phyloP scores from a whole-genome alignment of 2,329 filamentous ascomycete genomes.

The Xylaria sp. region DNA sequence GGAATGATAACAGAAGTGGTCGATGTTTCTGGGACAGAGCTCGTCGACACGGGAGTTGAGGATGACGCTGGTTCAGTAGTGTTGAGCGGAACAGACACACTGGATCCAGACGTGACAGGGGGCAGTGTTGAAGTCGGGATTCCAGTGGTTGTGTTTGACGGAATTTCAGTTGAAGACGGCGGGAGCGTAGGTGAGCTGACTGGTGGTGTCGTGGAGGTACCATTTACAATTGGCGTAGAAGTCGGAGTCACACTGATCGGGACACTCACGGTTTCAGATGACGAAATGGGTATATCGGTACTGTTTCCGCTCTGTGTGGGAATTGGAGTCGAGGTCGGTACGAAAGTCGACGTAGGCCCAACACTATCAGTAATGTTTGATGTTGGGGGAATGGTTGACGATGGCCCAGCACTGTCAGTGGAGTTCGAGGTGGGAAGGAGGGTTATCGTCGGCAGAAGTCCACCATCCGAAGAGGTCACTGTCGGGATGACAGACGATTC shows the following conservation, averaged over 20 bases:
- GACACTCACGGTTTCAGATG: slow-evolving; percentile 37
- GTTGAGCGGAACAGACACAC: slow-evolving; percentile 23
- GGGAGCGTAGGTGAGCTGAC: slow-evolving; percentile 24
- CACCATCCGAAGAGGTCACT: slow-evolving; percentile 21
- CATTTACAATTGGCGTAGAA: slow-evolving; percentile 24
- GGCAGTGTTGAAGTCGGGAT: slow-evolving; percentile 18
- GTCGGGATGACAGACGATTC: slow-evolving; percentile 31
- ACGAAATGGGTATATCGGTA: slow-evolving; percentile 37
- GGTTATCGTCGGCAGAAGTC: slow-evolving; percentile 12
- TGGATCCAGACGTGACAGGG: slow-evolving; percentile 25
- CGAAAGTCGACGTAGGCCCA: slow-evolving; percentile 30
- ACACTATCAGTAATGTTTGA: not conserved
- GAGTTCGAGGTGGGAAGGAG: not conserved
- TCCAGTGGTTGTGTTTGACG: slow-evolving; percentile 31
- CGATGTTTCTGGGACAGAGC: slow-evolving; percentile 26
- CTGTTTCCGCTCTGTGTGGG: slow-evolving; percentile 37
- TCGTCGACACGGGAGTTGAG: slow-evolving; percentile 23
- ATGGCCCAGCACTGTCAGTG: not conserved
- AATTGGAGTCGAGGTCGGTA: slow-evolving; percentile 27
- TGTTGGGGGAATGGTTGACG: not conserved
- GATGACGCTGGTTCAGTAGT: slow-evolving; percentile 16
- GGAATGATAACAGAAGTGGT: slow-evolving; percentile 28
- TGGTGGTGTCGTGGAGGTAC: slow-evolving; percentile 32
- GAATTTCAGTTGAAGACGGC: slow-evolving; percentile 14
- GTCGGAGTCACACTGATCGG: slow-evolving; percentile 34